Evolutionary conservation across 805 yeast genomes (phyloP).

Genomic region (Cyberlindnera maritima): DNA sequence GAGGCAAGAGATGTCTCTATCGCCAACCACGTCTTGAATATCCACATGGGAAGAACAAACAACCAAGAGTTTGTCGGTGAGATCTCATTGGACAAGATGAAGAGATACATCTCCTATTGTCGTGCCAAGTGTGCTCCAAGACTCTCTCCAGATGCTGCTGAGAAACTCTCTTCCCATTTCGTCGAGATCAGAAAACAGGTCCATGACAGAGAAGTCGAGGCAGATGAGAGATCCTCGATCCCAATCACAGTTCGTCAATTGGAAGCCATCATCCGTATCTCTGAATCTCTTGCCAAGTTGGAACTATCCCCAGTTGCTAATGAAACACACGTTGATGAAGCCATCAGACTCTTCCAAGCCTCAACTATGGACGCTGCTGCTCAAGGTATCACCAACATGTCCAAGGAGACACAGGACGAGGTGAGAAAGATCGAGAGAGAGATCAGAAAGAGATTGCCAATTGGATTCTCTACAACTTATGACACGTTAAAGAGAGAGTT

Average conservation of each 20-base stretch:
- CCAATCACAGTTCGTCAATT: slow-evolving; percentile 97
- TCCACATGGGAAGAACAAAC: slow-evolving; percentile 79
- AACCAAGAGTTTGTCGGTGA: slow-evolving; percentile 62
- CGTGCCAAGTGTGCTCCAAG: slow-evolving; percentile 91
- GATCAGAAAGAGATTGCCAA: slow-evolving; percentile 84
- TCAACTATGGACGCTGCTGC: slow-evolving; percentile 95
- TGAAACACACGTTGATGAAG: slow-evolving; percentile 91
- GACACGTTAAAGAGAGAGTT: slow-evolving; percentile 81
- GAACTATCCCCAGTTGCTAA: slow-evolving; percentile 79
- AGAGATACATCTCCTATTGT: slow-evolving; percentile 87
- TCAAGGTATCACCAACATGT: slow-evolving; percentile 49
- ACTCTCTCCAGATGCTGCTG: slow-evolving; percentile 83
- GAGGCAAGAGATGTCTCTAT: slow-evolving; percentile 80
- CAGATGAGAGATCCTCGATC: slow-evolving; percentile 88
- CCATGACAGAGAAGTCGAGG: slow-evolving; percentile 73
- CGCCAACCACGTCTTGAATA: slow-evolving; percentile 92
- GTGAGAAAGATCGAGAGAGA: slow-evolving; percentile 80
- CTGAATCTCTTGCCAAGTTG: slow-evolving; percentile 90
- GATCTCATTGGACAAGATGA: slow-evolving; percentile 87
- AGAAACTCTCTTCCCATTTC: slow-evolving; percentile 85
- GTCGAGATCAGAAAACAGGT: slow-evolving; percentile 85
- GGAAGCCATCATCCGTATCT: slow-evolving; percentile 94
- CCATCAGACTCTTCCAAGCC: slow-evolving; percentile 89
- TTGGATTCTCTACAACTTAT: slow-evolving; percentile 94
- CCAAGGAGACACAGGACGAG: slow-evolving; percentile 60